Conservation (phyloP, 192 early-diverging fungal species). For the Backusella mclennaniae region DNA sequence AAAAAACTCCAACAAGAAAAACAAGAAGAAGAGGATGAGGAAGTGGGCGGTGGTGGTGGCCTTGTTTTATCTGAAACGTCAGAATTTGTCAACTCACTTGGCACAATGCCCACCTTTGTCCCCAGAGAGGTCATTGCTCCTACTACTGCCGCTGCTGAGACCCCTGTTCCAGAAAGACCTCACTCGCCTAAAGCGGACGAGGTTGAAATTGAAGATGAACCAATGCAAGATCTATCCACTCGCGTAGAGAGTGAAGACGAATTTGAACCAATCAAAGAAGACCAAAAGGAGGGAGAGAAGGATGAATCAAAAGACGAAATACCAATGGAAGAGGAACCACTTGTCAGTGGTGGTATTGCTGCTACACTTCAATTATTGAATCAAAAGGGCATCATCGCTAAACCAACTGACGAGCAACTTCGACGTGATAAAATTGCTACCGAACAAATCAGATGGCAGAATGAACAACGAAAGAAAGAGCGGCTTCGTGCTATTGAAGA, state of each 20-base stretch:
- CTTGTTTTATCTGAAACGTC: constrained; percentile 82
- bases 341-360: constrained; percentile 75
- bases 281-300: neutral
- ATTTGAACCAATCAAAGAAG: neutral
- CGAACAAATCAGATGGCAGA: constrained; percentile 70
- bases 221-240: constrained; percentile 23
- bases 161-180: neutral
- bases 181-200: constrained; percentile 10
- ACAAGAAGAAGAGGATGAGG: constrained; percentile 41
- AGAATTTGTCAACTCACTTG: constrained; percentile 80
- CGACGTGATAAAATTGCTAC: constrained; percentile 58
- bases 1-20: constrained; percentile 29
- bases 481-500: constrained; percentile 56
- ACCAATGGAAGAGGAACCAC: constrained; percentile 69
- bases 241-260: constrained; percentile 6
- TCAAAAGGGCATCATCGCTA: constrained; percentile 66
- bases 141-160: neutral
- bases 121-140: neutral
- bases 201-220: neutral
- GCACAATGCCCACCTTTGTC: constrained; percentile 13
- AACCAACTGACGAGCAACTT: constrained; percentile 64
- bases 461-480: constrained; percentile 66
- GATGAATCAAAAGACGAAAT: neutral
- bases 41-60: constrained; percentile 30
- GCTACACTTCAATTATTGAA: constrained; percentile 79